Evolutionary conservation across 306 rosid species (phyloP), one percentile per base, ranked within the genome.

Genomic region (Neltuma alba): DNA sequence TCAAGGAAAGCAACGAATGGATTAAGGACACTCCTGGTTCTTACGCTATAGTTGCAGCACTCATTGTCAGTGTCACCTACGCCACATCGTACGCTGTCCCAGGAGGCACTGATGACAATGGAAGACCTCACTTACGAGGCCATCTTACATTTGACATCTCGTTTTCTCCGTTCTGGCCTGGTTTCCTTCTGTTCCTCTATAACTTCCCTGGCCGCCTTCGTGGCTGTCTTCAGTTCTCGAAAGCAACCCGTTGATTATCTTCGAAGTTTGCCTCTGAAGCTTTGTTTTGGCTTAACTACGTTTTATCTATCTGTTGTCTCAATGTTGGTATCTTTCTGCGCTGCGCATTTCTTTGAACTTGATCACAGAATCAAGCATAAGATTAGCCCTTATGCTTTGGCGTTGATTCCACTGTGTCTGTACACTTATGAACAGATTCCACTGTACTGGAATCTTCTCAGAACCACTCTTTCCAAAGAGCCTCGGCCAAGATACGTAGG

Each of bases 361-460:
- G 47, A 65, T 7, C 47, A 8, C 1, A n/a, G 71, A 36, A 36
- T 20, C 5, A 65, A 65, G 47, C 25, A 64, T 64, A 64, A 64
- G 71, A 8, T 65, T 18, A 65, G 28, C 27, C 71, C 16, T 33
- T 63, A 63, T 34, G 20, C 2, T 18, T 2, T 63, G 6, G 20
- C 8, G n/a, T 34, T 63, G 40, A 3, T 63, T 1, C 42, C 44
- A 7, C 6, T 33, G 42, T 18, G 42, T 14, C 20, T 63, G 21
- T 63, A 63, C 21, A 6, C 70, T 2, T 34, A 7, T 2, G 70
- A 14, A 63, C 89, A 86, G 33, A 80, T 86, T 77, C 82, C 87
- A 9, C 20, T 82, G 2, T 88, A 82, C 25, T 20, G 82, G 73
- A 86, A 86, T 86, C 80, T 86, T 31, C 6, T 74, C 5, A 52